A percentile compares a stretch with the other conserved stretches of the same genome.
Evolutionary conservation across 169 alveolate genomes (phyloP).

Genomic region (Plasmodium malariae): DNA sequence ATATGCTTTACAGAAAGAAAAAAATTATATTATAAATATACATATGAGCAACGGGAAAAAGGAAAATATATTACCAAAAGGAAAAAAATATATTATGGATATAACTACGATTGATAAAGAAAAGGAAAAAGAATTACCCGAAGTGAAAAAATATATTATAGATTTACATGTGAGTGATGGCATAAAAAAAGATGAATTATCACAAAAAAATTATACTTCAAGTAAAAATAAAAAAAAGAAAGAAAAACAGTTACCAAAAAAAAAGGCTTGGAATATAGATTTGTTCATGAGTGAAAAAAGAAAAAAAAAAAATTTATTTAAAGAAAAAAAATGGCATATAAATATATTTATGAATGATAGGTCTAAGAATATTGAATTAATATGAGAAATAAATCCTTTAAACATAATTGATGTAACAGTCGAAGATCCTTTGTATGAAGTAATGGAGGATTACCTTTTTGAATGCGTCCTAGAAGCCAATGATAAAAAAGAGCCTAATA

Average conservation of each 20-base stretch:
- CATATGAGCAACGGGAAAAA: no score
- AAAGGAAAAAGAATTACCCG: constrained; percentile 1
- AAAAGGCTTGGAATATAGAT: no score
- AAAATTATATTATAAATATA: no score
- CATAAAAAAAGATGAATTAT: not conserved
- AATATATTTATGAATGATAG: not conserved
- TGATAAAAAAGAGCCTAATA: not conserved
- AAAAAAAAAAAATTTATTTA: no score
- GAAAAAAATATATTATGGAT: not conserved
- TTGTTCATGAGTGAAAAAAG: no score
- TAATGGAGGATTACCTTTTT: constrained; percentile 1
- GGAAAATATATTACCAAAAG: not conserved
- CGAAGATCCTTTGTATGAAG: not conserved
- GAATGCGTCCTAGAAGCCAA: not conserved
- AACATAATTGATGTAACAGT: not conserved
- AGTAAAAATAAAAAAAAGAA: no score
- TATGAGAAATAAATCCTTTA: not conserved
- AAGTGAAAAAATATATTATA: not conserved
- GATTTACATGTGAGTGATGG: not conserved
- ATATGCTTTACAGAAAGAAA: not conserved
- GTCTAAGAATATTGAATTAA: not conserved
- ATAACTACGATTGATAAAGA: not conserved
- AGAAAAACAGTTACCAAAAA: no score
- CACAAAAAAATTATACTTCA: not conserved
- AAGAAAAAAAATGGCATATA: constrained; percentile 1